Percentiles rank a stretch among this genome's conserved stretches.
These are phyloP conservation scores for Nicotiana rustica DNA, from an alignment of 305 asterid genomes.

Conservation along the genomic window DNA sequence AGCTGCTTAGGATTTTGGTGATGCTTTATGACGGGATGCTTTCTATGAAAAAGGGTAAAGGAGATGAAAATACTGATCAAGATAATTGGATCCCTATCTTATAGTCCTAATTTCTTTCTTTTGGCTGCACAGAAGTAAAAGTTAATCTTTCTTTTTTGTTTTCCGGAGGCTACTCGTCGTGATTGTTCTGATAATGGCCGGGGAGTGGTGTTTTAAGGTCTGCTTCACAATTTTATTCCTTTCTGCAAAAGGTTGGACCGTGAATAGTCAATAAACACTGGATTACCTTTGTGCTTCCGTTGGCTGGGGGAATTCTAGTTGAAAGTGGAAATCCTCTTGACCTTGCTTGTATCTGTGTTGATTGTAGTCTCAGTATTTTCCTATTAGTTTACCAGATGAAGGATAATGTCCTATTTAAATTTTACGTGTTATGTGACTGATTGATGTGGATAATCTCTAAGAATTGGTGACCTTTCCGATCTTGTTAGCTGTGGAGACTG, in stretches of 20 bases:
- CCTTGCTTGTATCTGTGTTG: conserved; percentile 20
- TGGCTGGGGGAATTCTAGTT: background rate
- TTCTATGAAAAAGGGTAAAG: conserved; percentile 19
- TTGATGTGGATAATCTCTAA: conserved; percentile 28
- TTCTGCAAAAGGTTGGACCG: background rate
- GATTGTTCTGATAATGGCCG: background rate
- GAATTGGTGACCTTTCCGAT: conserved; percentile 12
- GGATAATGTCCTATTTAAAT: background rate
- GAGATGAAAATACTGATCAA: background rate
- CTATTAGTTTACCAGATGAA: background rate
- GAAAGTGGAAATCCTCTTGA: conserved; percentile 3
- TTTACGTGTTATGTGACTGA: background rate
- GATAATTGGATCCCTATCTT: conserved; percentile 13
- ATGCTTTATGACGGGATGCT: background rate
- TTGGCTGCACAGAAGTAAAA: background rate
- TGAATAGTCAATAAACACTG: background rate
- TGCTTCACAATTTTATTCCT: conserved; percentile 27
- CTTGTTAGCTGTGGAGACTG: conserved; percentile 16
- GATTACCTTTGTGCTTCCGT: conserved; percentile 6
- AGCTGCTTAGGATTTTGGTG: background rate
- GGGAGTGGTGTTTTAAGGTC: conserved; percentile 4
- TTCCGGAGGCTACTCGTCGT: background rate
- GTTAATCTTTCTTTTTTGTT: background rate
- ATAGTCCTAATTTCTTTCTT: conserved; percentile 22
- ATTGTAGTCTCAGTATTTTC: background rate